Base-by-base conservation (phyloP, 1,284 basidiomycete species). In the Tilletia caries region DNA sequence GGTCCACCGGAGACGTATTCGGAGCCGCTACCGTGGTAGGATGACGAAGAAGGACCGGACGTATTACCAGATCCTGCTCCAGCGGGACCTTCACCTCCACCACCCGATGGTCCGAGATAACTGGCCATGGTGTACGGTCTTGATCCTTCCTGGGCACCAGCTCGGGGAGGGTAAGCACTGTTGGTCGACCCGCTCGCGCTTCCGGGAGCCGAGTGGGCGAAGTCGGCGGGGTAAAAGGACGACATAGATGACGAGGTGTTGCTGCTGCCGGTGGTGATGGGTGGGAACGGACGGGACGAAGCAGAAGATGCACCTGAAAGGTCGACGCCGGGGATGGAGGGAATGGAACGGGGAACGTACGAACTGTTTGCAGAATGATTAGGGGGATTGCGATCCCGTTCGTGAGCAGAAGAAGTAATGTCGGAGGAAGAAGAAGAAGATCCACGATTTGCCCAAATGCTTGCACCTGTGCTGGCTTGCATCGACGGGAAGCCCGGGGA, bases 201-300 rank as follows among this genome's bases (percentile, higher is more conserved):
- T 20, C 58, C 58, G 18, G 58, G 58, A n/a, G 58, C 58, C 13
- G 58, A 62, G 32, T 62, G 58, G 23, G 58, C 27, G 23, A 62
- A 62, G n/a, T 62, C 58, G 27, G 58, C 58, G 15, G 58, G 58
- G 32, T 62, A 62, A 29, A 62, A 62, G 29, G 58, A 62, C 27
- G 58, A 62, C 58, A 62, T 62, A 6, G 58, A 32, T 29, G 58
- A 41, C 8, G 37, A 41, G 15, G 37, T 10, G 37, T 41, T 41
- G 37, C 15, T 41, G 15, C 37, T 41, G 37, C 37, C 37, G 10
- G 37, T 15, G 15, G 37, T 41, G 37, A 41, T 41, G 37, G 37
- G 37, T 41, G 37, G 37, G 37, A 41, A 54, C n/a, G 27, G 25
- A 27, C 52, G 52, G 52, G 52, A 54, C 23, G n/a, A 54, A 54